Percentiles rank a stretch among this genome's conserved stretches.
phyloP scores from a whole-genome alignment of 2,329 filamentous ascomycete genomes.

The Pseudogymnoascus sp. region DNA sequence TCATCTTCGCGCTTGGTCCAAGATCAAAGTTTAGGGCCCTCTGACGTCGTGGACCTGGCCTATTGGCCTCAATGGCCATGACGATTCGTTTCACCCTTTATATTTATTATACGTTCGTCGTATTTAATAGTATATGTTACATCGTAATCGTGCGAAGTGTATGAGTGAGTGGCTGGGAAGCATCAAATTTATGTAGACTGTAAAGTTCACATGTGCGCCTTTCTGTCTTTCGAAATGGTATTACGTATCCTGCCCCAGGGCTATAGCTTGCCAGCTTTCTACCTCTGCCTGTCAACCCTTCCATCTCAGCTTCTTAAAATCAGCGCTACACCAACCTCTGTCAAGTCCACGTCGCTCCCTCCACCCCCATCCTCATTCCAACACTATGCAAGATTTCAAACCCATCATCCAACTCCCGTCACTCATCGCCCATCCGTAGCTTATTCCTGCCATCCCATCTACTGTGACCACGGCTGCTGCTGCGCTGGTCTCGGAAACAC shows the following conservation, averaged over 20 bases:
- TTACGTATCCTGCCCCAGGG: background rate
- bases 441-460: background rate
- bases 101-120: constrained; percentile 29
- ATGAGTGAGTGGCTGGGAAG: background rate
- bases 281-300: background rate
- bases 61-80: constrained; percentile 36
- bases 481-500: constrained; percentile 76
- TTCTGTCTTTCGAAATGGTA: background rate
- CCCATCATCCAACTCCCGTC: background rate
- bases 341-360: background rate
- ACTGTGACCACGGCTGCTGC: constrained; percentile 50
- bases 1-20: constrained; percentile 44
- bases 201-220: background rate
- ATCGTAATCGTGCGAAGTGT: background rate
- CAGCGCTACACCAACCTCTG: background rate
- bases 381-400: background rate
- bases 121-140: background rate
- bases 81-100: constrained; percentile 58
- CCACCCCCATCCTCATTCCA: background rate
- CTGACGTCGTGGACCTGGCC: constrained; percentile 43
- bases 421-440: background rate
- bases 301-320: background rate
- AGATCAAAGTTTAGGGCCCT: constrained; percentile 49
- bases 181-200: background rate
- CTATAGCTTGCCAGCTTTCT: constrained; percentile 1